Evolutionary conservation across 108 stramenopile species (phyloP), one percentile per base, ranked within the genome.

Genomic region (Conticribra weissflogii): DNA sequence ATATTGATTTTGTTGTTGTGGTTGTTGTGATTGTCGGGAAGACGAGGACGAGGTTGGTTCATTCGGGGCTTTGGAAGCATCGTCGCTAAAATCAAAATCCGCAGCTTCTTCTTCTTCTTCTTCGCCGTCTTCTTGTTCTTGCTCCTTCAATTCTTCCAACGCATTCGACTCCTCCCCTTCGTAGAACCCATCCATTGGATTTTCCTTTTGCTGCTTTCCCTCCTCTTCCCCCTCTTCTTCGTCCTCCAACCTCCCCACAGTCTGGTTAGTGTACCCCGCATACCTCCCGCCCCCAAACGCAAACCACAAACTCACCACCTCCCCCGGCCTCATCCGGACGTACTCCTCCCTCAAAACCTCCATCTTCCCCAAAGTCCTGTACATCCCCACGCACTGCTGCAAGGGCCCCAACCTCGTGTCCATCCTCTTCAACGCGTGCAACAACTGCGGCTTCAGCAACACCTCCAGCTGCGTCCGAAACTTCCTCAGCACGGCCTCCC

Each of bases 281-380:
- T 54, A 9, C 45, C 60, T 60, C 55, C 66, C 54, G 28, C 59
- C 68, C 61, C 63, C 61, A 59, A 76, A 83, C 29, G 59, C 53
- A 74, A 94, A 94, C 93, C 93, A 94, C 8, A 89, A 62, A 32
- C 79, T 78, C 67, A 89, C 85, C 19, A 90, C 56, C 31, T 75
- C 79, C 16, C 63, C 74, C 25, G 90, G 90, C 28, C 93, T 76
- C 22, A 77, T 86, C 65, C 74, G 83, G 22, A 94, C 86, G 69
- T 94, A 94, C 73, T 94, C 89, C 30, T 94, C 86, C 60, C 73
- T 77, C 64, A 94, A 63, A 16, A 81, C 74, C 62, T 84, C 88
- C 84, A 88, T 85, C 67, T 85, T 90, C 14, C 77, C 79, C 61
- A 94, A 66, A 45, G 78, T 73, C 2, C 63, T 57, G 71, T 91